Evolutionary conservation across 257 asterid genomes (phyloP), one percentile per base, ranked within the genome.

Genomic region (Salvia splendens): DNA sequence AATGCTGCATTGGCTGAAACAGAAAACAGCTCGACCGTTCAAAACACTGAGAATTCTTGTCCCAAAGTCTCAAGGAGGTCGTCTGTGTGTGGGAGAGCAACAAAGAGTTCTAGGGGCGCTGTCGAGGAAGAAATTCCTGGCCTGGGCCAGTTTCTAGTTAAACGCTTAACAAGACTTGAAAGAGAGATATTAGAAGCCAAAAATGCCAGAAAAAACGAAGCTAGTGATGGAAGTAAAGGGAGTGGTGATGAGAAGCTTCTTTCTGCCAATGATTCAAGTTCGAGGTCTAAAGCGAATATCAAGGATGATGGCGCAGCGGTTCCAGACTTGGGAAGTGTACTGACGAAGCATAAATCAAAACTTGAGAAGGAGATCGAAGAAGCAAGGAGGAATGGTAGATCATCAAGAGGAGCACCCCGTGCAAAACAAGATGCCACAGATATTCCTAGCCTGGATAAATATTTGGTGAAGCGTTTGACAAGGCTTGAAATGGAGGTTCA

Each of bases 171-270:
- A 0, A 86, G 98, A 60, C 97, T 92, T 17, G 98, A 92, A 82
- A 86, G 89, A 77, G 98, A 92, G 80, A 85, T 92, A 9, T 68
- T 84, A 48, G 96, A 92, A 73, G 97, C 98, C 40, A 92, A 86
- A 74, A 89, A 79, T 54, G 88, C 88, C 2, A 68, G 81, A 57
- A 81, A 78, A 46, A 80, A 61, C 56, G 92, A 76, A 74, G 72
- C 77, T 12, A 61, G 33, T 8, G 79, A 76, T 8, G 77, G 30
- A 30, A 73, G 64, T 38, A 79, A 79, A 53, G 65, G 30, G 75
- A 73, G 68, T 35, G 53, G 51, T 33, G 73, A 36, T 35, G 73
- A 77, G 12, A 59, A 57, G 52, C 54, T 41, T 47, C 35, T 33
- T 33, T 33, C 1, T 50, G 12, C 63, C 20, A 36, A 67, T 6